Percentiles rank a stretch among this genome's conserved stretches.
Conservation (phyloP, 108 stramenopile species). For the Cylindrotheca fusiformis region DNA sequence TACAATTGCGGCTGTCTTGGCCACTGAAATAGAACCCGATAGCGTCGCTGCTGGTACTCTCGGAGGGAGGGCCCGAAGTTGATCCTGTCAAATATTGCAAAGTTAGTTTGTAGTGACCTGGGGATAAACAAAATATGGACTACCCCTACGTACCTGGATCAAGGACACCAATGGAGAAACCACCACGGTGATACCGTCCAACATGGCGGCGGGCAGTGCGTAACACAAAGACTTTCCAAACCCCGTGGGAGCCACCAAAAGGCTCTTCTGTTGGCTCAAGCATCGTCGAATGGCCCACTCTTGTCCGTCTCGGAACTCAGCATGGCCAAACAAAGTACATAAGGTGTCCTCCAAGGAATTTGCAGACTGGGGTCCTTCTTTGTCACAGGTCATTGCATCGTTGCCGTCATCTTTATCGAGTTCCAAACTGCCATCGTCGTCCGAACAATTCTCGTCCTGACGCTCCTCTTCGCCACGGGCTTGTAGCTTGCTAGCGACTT, state of each 20-base stretch:
- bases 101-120: not conserved
- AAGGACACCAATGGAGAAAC: conserved; percentile 95
- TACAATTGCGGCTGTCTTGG: conserved; percentile 74
- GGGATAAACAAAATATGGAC: conserved; percentile 23
- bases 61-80: conserved; percentile 83
- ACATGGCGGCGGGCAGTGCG: conserved; percentile 89
- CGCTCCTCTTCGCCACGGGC: too few relatives aligned
- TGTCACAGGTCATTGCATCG: not conserved
- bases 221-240: conserved; percentile 97
- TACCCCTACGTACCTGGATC: conserved; percentile 61
- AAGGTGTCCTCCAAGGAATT: conserved; percentile 25
- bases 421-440: not conserved
- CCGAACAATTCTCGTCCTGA: conserved; percentile 8
- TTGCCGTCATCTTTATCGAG: conserved; percentile 15
- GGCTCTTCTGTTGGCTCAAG: conserved; percentile 59
- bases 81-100: conserved; percentile 55
- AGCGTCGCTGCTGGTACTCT: conserved; percentile 81
- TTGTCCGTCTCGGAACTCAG: conserved; percentile 80
- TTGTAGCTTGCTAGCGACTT: too few relatives aligned
- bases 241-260: conserved; percentile 97
- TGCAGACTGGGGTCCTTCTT: not conserved
- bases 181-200: conserved; percentile 92
- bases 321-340: conserved; percentile 61
- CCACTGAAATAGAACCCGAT: conserved; percentile 64
- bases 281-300: conserved; percentile 90